A percentile compares a stretch with the other conserved stretches of the same genome.
Evolutionary conservation across 169 alveolate species (phyloP).

Genomic region (Eimeria necatrix): DNA sequence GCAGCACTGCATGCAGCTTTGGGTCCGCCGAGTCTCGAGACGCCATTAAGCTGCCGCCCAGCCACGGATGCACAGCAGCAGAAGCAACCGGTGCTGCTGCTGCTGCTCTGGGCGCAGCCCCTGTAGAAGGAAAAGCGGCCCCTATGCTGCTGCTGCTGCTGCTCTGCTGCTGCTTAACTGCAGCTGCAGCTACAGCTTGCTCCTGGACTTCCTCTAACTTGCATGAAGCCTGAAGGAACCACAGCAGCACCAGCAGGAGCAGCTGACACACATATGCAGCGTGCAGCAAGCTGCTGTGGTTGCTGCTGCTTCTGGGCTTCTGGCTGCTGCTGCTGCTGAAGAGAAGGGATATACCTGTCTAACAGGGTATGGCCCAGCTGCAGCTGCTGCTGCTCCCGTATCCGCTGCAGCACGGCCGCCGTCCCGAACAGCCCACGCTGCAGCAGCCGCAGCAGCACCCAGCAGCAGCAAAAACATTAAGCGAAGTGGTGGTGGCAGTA

Average conservation of each 20-base stretch:
- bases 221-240: not conserved
- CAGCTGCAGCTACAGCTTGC: not conserved
- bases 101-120: conserved; percentile 1
- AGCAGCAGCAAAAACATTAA: not conserved
- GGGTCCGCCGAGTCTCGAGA: not conserved
- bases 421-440: not conserved
- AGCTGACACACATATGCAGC: not conserved
- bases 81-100: conserved; percentile 31
- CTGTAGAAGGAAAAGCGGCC: not conserved
- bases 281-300: not conserved
- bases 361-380: conserved; percentile 11
- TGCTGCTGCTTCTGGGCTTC: not conserved
- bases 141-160: conserved; percentile 46
- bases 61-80: conserved; percentile 47
- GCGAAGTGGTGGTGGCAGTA: no score
- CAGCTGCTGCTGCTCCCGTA: conserved; percentile 8
- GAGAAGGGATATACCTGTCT: not conserved
- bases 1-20: conserved; percentile 43
- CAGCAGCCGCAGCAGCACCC: conserved; percentile 13
- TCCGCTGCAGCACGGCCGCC: not conserved
- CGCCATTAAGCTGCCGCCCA: not conserved
- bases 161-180: conserved; percentile 18
- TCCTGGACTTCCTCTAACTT: not conserved
- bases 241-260: conserved; percentile 31
- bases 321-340: conserved; percentile 18